Percentiles rank a stretch among this genome's conserved stretches.
These are phyloP conservation scores for Colletotrichum chrysophilum DNA, from an alignment of 2,329 filamentous ascomycete species.

Conservation along the genomic window DNA sequence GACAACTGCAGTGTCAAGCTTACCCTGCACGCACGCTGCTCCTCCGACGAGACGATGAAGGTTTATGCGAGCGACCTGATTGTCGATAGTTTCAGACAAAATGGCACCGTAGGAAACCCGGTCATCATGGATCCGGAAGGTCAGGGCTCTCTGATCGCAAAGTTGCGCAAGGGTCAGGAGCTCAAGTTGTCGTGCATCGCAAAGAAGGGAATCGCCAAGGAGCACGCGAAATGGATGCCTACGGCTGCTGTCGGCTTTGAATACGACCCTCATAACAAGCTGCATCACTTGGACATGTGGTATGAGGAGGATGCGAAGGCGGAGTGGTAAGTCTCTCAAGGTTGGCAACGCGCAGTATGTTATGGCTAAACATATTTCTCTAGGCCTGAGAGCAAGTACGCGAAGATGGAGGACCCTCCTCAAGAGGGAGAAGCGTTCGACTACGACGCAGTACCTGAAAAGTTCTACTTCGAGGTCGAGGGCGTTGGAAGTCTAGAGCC, in stretches of 20 bases:
- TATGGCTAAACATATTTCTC: conserved; percentile 28
- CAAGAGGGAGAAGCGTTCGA: conserved; percentile 88
- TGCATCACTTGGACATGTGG: conserved; percentile 92
- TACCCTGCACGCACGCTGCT: conserved; percentile 84
- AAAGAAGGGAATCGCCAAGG: conserved; percentile 98
- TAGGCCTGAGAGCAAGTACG: conserved; percentile 84
- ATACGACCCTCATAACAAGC: conserved; percentile 97
- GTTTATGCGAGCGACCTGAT: conserved; percentile 92
- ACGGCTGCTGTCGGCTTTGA: conserved; percentile 94
- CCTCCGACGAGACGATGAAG: conserved; percentile 85
- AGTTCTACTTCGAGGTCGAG: conserved; percentile 95
- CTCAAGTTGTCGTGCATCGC: conserved; percentile 90
- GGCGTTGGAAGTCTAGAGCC: conserved; percentile 87
- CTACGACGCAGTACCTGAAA: conserved; percentile 82
- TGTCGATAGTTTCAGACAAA: conserved; percentile 71
- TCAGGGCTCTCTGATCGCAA: conserved; percentile 85
- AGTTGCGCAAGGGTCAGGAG: conserved; percentile 89
- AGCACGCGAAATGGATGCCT: conserved; percentile 98
- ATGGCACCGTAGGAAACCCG: conserved; percentile 78
- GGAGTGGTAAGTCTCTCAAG: conserved; percentile 75
- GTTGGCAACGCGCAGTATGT: not conserved
- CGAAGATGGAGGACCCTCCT: conserved; percentile 78
- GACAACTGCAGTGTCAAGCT: conserved; percentile 89
- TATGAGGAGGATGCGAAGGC: conserved; percentile 82
- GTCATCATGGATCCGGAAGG: conserved; percentile 84